Base-by-base conservation (phyloP, 495 filamentous ascomycete species). In the Penicillium ucsense region DNA sequence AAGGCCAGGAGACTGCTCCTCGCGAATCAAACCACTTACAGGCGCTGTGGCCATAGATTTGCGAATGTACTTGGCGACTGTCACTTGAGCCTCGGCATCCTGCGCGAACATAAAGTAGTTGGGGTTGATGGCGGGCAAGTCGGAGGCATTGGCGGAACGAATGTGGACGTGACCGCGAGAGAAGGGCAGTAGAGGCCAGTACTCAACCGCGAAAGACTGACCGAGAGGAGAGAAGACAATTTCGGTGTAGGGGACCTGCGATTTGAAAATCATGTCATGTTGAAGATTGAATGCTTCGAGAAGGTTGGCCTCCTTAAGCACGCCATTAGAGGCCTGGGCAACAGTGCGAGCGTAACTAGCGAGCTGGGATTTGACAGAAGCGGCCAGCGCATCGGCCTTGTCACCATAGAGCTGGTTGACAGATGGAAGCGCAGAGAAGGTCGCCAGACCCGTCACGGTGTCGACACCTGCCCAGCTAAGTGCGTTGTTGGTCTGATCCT, bases 131-230 rank as follows among this genome's bases (percentile, higher is more conserved):
- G 49, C 35, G 0, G 79, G 74, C n/a, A 62, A 43, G 4, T 48
- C 54, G 0, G 36, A 38, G 0, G 68, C 49, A 39, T 75, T 59
- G 5, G 63, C 35, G 6, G 67, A 68, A 41, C n/a, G n/a, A n/a
- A 81, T 78, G 53, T 83, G 80, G 42, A 82, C 70, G 35, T 56
- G 75, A 4, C 80, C 80, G 7, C 79, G 74, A 3, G 77, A 77
- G 32, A 80, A 74, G 5, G 67, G 67, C 28, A 68, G 57, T 43
- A 65, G 57, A n/a, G 42, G 44, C 73, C 72, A 77, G 56, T 68
- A 74, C 33, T 69, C 64, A 4, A 61, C 56, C 6, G 50, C 33
- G 1, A 73, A 37, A 2, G 53, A 35, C 11, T 48, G 40, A 4
- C 59, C 54, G 5, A 41, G 55, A 2, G 62, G 57, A 37, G 61